These are phyloP conservation scores for Anastatica hierochuntica DNA, from an alignment of 345 rosid genomes.

Conservation along the genomic window DNA sequence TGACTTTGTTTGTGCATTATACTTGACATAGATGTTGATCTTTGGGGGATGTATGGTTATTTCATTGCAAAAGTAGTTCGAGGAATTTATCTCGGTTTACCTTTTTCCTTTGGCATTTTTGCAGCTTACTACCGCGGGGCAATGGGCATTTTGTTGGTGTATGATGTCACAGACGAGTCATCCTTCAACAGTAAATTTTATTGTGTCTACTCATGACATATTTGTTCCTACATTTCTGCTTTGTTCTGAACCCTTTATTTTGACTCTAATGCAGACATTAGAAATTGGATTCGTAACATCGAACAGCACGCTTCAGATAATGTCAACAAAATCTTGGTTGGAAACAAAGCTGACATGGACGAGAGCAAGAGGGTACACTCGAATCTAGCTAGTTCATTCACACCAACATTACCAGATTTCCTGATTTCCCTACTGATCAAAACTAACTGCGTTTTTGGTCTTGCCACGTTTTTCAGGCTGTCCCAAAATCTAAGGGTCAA, in stretches of 20 bases:
- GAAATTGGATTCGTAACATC: constrained; percentile 98
- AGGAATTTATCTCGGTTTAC: not conserved
- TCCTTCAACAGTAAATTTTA: constrained; percentile 70
- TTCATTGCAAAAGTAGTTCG: not conserved
- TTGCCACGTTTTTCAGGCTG: constrained; percentile 43
- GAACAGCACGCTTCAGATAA: constrained; percentile 99
- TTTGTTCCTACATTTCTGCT: not conserved
- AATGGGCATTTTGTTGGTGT: constrained; percentile 85
- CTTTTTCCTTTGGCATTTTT: not conserved
- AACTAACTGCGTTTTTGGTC: not conserved
- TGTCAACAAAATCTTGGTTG: constrained; percentile 92
- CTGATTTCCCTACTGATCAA: not conserved
- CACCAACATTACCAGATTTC: no score
- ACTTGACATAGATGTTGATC: no score
- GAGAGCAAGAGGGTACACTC: constrained; percentile 89
- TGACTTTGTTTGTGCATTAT: no score
- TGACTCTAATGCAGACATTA: constrained; percentile 56
- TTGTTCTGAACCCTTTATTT: constrained; percentile 15
- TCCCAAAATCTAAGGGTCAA: constrained; percentile 92
- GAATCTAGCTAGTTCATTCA: not conserved
- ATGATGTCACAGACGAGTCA: constrained; percentile 88
- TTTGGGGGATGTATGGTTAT: no score
- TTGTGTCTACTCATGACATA: constrained; percentile 1
- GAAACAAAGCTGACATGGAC: constrained; percentile 99
- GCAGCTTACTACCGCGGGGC: constrained; percentile 92